Conservation (phyloP, 2,329 filamentous ascomycete species). For the Fusarium nematophilum region DNA sequence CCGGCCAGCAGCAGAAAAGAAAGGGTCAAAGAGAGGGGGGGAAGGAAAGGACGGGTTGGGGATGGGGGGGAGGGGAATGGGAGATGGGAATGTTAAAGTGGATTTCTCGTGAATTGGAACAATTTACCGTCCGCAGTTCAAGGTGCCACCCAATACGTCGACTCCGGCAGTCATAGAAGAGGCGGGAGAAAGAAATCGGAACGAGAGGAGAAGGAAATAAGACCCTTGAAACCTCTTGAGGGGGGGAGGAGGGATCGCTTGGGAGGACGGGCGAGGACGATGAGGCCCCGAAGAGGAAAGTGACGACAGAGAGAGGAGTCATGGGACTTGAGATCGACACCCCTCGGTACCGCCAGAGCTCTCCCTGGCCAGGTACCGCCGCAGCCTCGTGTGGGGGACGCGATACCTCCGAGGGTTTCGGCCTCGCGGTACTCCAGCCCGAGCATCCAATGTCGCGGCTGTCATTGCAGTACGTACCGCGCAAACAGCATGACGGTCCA, state of each 20-base stretch:
- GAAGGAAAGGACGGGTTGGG: slow-evolving; percentile 29
- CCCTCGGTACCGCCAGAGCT: slow-evolving; percentile 15
- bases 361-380: slow-evolving; percentile 16
- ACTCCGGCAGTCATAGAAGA: slow-evolving; percentile 13
- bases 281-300: slow-evolving; percentile 34
- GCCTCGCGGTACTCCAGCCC: slow-evolving; percentile 10
- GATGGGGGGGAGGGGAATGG: slow-evolving; percentile 2
- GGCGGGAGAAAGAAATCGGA: neutral
- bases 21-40: slow-evolving; percentile 31
- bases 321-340: slow-evolving; percentile 36
- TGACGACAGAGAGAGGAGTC: slow-evolving; percentile 42
- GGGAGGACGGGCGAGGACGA: slow-evolving; percentile 12
- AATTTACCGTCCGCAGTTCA: slow-evolving; percentile 28
- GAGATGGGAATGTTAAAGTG: slow-evolving; percentile 36
- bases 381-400: neutral
- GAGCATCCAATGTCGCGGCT: slow-evolving; percentile 21
- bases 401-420: slow-evolving; percentile 13
- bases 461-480: neutral
- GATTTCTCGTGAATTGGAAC: slow-evolving; percentile 39
- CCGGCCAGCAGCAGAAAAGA: slow-evolving; percentile 24
- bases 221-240: slow-evolving; percentile 32
- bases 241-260: slow-evolving; percentile 1
- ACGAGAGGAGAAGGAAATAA: slow-evolving; percentile 3
- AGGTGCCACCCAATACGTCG: slow-evolving; percentile 26
- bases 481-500: slow-evolving; percentile 10